These are phyloP conservation scores for Selaginella tamariscina DNA, from an alignment of 75 land plant species.

Conservation along the genomic window DNA sequence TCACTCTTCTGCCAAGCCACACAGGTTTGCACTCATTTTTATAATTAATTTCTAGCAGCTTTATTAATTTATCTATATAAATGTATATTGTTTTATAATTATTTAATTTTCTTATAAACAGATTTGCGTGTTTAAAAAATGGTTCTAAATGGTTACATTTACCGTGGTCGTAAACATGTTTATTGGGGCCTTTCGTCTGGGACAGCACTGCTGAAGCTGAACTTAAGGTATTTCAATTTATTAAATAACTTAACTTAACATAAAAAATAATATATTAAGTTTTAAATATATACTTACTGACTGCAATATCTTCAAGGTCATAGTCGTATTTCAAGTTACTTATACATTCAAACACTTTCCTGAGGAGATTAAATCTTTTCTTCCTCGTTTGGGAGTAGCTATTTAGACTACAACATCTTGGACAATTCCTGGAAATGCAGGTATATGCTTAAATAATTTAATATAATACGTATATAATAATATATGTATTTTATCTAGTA, in stretches of 20 bases:
- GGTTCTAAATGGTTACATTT: conserved; percentile 76
- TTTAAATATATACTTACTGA: not conserved
- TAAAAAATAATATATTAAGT: too few relatives aligned
- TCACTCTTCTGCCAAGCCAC: conserved; percentile 95
- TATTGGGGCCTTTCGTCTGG: conserved; percentile 99
- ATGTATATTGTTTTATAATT: not conserved
- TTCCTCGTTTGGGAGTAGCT: conserved; percentile 61
- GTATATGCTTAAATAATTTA: too few relatives aligned
- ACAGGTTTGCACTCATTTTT: conserved; percentile 50
- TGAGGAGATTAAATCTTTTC: conserved; percentile 38
- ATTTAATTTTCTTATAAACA: too few relatives aligned
- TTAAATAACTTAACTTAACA: not conserved
- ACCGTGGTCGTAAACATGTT: conserved; percentile 89
- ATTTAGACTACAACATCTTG: conserved; percentile 99
- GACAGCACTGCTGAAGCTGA: conserved; percentile 98
- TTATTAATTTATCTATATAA: not conserved
- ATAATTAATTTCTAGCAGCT: not conserved
- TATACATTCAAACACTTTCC: conserved; percentile 31
- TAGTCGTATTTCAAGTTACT: conserved; percentile 53
- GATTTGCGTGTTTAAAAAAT: conserved; percentile 94
- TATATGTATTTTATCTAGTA: not conserved
- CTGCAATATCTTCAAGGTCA: conserved; percentile 95
- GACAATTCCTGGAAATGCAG: conserved; percentile 97
- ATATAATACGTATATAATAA: not conserved
- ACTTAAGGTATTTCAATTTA: conserved; percentile 50